phyloP scores from a whole-genome alignment of 2,329 filamentous ascomycete species.

The Coniella lustricola region DNA sequence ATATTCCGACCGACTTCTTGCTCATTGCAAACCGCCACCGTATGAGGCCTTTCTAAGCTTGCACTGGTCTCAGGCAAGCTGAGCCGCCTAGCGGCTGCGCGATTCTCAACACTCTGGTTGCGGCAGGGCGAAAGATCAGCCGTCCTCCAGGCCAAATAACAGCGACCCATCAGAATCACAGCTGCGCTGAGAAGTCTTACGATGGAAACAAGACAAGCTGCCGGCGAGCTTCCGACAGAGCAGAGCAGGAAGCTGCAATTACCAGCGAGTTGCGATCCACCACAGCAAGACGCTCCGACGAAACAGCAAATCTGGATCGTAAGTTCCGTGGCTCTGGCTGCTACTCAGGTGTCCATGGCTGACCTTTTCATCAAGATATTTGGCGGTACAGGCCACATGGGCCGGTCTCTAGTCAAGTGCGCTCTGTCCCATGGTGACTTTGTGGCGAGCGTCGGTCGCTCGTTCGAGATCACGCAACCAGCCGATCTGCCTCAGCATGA shows the following conservation, averaged over 20 bases:
- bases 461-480: conserved; percentile 65
- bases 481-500: conserved; percentile 65
- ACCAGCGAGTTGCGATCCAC: conserved; percentile 81
- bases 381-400: conserved; percentile 95
- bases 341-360: conserved; percentile 7
- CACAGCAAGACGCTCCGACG: conserved; percentile 59
- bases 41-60: not conserved
- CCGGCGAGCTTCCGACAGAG: conserved; percentile 18
- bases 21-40: not conserved
- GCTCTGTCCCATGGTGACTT: conserved; percentile 75
- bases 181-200: not conserved
- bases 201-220: conserved; percentile 21
- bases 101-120: not conserved
- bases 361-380: conserved; percentile 56
- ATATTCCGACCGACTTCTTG: not conserved
- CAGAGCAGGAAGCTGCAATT: conserved; percentile 48
- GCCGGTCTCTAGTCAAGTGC: conserved; percentile 77
- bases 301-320: conserved; percentile 86
- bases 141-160: not conserved
- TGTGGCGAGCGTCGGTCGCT: conserved; percentile 79
- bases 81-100: not conserved
- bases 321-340: conserved; percentile 27
- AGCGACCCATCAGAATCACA: not conserved
- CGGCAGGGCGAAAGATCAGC: not conserved
- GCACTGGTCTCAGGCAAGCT: not conserved